A percentile compares a stretch with the other conserved stretches of the same genome.
phyloP scores from a whole-genome alignment of 2,329 filamentous ascomycete genomes.

The Curvularia spicifera region DNA sequence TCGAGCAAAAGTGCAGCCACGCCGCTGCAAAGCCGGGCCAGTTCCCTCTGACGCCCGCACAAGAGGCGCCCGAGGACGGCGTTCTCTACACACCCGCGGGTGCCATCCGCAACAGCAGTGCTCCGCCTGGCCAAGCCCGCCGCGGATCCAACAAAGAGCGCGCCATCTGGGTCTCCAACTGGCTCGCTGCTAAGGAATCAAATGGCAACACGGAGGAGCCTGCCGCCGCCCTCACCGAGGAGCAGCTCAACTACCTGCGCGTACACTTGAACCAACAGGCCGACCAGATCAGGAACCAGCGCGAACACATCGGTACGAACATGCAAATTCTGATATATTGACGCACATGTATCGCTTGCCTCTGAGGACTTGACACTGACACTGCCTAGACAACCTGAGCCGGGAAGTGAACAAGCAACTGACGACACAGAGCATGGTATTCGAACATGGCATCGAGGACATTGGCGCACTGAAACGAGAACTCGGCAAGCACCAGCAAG shows the following conservation, averaged over 20 bases:
- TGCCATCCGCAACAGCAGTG: slow-evolving; percentile 40
- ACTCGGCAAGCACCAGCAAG: slow-evolving; percentile 87
- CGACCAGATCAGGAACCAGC: slow-evolving; percentile 86
- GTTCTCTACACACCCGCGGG: slow-evolving; percentile 57
- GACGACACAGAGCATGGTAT: slow-evolving; percentile 79
- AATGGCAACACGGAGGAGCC: slow-evolving; percentile 54
- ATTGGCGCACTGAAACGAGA: slow-evolving; percentile 91
- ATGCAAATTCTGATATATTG: neutral
- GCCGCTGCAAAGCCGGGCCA: slow-evolving; percentile 60
- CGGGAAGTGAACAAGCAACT: slow-evolving; percentile 86
- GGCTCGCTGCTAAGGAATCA: slow-evolving; percentile 62
- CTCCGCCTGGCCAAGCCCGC: slow-evolving; percentile 36
- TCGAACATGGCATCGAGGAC: slow-evolving; percentile 80
- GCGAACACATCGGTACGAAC: slow-evolving; percentile 69
- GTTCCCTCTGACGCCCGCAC: slow-evolving; percentile 78
- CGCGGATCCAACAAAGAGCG: slow-evolving; percentile 47
- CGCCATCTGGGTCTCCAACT: slow-evolving; percentile 57
- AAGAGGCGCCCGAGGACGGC: slow-evolving; percentile 67
- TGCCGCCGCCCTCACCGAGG: slow-evolving; percentile 70
- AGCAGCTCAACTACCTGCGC: slow-evolving; percentile 82
- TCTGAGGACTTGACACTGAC: neutral
- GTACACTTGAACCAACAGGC: slow-evolving; percentile 95
- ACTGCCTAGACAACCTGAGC: slow-evolving; percentile 70
- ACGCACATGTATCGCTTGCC: neutral
- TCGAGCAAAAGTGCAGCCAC: slow-evolving; percentile 80